Evolutionary conservation across 176 grass and related monocot genomes (phyloP).

Genomic region (Carex parvula): DNA sequence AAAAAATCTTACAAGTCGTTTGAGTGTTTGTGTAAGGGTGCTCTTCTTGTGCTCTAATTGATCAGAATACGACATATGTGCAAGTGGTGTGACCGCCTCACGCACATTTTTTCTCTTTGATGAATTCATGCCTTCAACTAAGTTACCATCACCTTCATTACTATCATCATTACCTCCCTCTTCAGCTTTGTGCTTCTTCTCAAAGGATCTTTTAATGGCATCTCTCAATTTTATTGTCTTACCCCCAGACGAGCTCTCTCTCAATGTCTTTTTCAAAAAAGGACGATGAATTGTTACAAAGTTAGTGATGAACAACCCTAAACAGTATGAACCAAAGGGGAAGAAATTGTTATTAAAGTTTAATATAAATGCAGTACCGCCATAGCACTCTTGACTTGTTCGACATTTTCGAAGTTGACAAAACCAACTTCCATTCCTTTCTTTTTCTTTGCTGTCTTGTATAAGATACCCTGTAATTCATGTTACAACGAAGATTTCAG

Average conservation of each 20-base stretch:
- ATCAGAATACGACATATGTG: constrained; percentile 71
- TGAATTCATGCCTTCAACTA: constrained; percentile 34
- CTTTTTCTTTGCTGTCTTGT: constrained; percentile 70
- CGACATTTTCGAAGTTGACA: constrained; percentile 59
- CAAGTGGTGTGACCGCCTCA: constrained; percentile 73
- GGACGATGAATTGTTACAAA: background rate
- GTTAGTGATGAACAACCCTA: background rate
- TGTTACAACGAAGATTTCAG: background rate
- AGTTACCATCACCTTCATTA: constrained; percentile 30
- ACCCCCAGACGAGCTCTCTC: constrained; percentile 53
- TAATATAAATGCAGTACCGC: constrained; percentile 46
- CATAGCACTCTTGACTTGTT: constrained; percentile 58
- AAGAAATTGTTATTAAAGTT: background rate
- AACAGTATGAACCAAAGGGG: background rate
- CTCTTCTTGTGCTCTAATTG: constrained; percentile 91
- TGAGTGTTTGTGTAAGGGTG: constrained; percentile 61
- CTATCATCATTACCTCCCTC: constrained; percentile 31
- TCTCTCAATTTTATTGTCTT: constrained; percentile 87
- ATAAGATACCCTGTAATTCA: constrained; percentile 58
- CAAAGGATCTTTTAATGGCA: constrained; percentile 62
- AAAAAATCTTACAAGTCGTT: constrained; percentile 65
- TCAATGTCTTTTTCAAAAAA: constrained; percentile 41
- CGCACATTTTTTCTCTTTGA: constrained; percentile 55
- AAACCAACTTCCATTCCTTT: constrained; percentile 95
- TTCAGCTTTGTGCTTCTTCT: constrained; percentile 35